Base-by-base conservation (phyloP, 352 stramenopile genomes). In the Phytopythium vexans region DNA sequence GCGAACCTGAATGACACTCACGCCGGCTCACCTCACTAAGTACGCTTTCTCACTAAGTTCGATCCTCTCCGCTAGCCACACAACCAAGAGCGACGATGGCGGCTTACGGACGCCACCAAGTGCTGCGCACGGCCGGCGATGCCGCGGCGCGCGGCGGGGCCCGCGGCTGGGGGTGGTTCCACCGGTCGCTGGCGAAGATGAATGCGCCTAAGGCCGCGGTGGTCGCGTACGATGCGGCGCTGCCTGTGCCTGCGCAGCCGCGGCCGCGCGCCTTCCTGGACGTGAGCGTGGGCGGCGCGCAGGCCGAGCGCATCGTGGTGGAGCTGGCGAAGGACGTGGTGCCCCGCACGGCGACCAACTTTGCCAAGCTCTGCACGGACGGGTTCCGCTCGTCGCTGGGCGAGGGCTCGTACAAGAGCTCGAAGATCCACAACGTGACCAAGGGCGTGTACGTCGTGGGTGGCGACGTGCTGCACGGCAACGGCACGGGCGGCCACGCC, bases 261-360 rank as follows among this genome's bases (percentile, higher is more conserved):
- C 84, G 84, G 10, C 82, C 84, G 27, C 78, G 78, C 50, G 84
- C 81, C 27, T 92, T 84, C 69, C 54, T 94, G 49, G 79, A 92
- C 62, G 77, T 94, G 58, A 90, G 82, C 59, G 92, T 94, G 39
- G 84, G 82, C 54, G 82, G 81, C 37, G 77, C 80, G 49, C 78
- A 86, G 47, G 58, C 79, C 4, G 80, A 90, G 60, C 83, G 83
- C 41, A 75, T 94, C 48, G 79, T 91, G 33, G 67, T 94, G 49
- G 84, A 94, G 66, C 66, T 94, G 51, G 82, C 84, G 45, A 84
- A 86, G 62, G 84, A 94, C 49, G 86, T 92, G 31, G 82, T 92
- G 44, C 84, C 84, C 4, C 66, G 77, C 54, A 94, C 84, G 15
- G 64, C 78, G 15, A 66, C 68, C 44, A 94, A 94, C 67, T 94